phyloP scores from a whole-genome alignment of 176 grass and related monocot species.

The Eleusine indica region DNA sequence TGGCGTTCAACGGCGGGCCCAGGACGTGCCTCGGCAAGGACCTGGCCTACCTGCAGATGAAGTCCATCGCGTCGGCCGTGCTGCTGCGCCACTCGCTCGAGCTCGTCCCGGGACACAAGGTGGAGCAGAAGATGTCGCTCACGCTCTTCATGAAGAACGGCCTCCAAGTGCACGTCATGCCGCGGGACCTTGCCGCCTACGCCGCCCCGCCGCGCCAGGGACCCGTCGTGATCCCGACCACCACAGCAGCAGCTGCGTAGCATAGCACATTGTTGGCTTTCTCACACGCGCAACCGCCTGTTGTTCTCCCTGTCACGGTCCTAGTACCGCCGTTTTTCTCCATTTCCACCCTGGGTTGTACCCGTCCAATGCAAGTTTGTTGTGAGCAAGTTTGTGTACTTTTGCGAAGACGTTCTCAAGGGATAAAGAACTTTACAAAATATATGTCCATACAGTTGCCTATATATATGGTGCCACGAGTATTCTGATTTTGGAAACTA shows the following conservation, averaged over 20 bases:
- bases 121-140: conserved; percentile 98
- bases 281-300: neutral
- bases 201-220: neutral
- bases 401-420: conserved; percentile 19
- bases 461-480: no score
- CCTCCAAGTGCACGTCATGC: conserved; percentile 69
- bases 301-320: conserved; percentile 7
- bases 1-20: conserved; percentile 91
- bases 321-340: neutral
- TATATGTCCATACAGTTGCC: no score
- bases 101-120: conserved; percentile 74
- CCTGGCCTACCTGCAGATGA: conserved; percentile 96
- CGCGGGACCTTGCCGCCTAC: conserved; percentile 54
- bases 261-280: neutral
- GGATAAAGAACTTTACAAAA: neutral
- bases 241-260: conserved; percentile 68
- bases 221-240: conserved; percentile 44
- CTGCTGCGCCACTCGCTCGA: conserved; percentile 80
- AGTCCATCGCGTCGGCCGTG: conserved; percentile 89
- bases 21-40: conserved; percentile 95
- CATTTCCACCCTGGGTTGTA: neutral
- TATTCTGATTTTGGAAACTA: no score
- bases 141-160: conserved; percentile 99
- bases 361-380: neutral
- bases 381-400: conserved; percentile 16